Evolutionary conservation across 2,329 filamentous ascomycete species (phyloP).

Genomic region (Paraphoma sp.): DNA sequence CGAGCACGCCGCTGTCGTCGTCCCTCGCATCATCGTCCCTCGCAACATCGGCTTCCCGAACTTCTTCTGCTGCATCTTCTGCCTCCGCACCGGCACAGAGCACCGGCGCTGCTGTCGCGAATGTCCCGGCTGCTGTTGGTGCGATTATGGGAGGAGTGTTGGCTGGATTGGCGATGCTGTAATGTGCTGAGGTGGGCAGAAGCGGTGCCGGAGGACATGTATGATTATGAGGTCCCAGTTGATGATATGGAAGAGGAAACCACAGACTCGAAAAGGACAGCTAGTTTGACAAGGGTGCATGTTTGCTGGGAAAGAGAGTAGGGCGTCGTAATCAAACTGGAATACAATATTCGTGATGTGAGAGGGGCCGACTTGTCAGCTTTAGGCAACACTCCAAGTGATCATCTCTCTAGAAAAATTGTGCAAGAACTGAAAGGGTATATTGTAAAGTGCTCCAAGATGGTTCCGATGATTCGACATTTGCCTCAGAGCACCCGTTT

Average conservation of each 20-base stretch:
- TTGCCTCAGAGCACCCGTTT: slow-evolving; percentile 18
- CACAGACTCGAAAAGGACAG: too few relatives aligned
- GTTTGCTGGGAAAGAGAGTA: too few relatives aligned
- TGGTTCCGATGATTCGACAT: slow-evolving; percentile 9
- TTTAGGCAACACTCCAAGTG: background rate
- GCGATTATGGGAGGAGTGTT: slow-evolving; percentile 26
- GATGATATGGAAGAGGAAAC: background rate
- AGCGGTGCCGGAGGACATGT: background rate
- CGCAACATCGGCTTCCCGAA: slow-evolving; percentile 7
- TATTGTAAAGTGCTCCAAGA: slow-evolving; percentile 30
- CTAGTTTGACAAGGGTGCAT: too few relatives aligned
- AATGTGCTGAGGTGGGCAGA: background rate
- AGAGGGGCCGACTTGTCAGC: background rate
- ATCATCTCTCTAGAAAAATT: background rate
- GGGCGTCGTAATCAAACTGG: too few relatives aligned
- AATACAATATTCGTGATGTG: background rate
- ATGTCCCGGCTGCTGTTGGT: slow-evolving; percentile 22
- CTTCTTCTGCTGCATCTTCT: slow-evolving; percentile 13
- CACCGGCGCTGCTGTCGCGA: slow-evolving; percentile 24
- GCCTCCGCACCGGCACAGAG: slow-evolving; percentile 18
- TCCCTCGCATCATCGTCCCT: slow-evolving; percentile 1
- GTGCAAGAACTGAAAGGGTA: slow-evolving; percentile 29
- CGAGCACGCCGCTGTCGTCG: slow-evolving; percentile 8
- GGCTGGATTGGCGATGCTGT: slow-evolving; percentile 27
- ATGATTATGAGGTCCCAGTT: background rate